Percentiles rank a stretch among this genome's conserved stretches.
phyloP scores from a whole-genome alignment of 2,329 filamentous ascomycete genomes.

The Exophiala phaeomuriformis region DNA sequence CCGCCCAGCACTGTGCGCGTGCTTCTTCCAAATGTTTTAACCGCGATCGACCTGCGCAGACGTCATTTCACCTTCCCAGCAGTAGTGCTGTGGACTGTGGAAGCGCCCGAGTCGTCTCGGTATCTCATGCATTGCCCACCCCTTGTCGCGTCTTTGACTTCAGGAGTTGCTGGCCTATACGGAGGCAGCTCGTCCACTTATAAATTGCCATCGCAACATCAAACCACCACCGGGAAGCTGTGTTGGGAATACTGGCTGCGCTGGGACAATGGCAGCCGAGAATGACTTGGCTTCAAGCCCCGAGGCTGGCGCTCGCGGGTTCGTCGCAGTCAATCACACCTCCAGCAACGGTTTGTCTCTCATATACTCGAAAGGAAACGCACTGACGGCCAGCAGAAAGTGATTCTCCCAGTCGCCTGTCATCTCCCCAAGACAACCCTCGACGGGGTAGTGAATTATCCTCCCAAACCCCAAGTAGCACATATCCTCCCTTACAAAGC shows the following conservation, averaged over 20 bases:
- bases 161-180: constrained; percentile 5
- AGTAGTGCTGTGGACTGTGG: constrained; percentile 5
- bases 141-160: neutral
- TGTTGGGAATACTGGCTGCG: neutral
- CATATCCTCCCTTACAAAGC: constrained; percentile 2
- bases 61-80: constrained; percentile 6
- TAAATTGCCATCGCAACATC: neutral
- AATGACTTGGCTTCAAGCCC: constrained; percentile 10
- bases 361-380: neutral
- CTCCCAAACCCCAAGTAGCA: neutral
- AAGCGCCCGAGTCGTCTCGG: constrained; percentile 16
- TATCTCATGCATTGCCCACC: constrained; percentile 7
- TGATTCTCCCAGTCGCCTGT: constrained; percentile 10
- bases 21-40: too few species aligned
- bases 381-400: constrained; percentile 11
- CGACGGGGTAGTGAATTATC: constrained; percentile 6
- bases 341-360: constrained; percentile 13
- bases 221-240: too few species aligned
- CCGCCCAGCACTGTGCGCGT: too few species aligned
- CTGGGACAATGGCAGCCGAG: constrained; percentile 2
- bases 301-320: constrained; percentile 12
- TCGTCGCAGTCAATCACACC: constrained; percentile 16
- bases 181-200: constrained; percentile 1
- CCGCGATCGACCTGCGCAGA: constrained; percentile 3
- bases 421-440: constrained; percentile 10